Conservation (phyloP, 2,329 filamentous ascomycete species). For the Sporothrix humicola region DNA sequence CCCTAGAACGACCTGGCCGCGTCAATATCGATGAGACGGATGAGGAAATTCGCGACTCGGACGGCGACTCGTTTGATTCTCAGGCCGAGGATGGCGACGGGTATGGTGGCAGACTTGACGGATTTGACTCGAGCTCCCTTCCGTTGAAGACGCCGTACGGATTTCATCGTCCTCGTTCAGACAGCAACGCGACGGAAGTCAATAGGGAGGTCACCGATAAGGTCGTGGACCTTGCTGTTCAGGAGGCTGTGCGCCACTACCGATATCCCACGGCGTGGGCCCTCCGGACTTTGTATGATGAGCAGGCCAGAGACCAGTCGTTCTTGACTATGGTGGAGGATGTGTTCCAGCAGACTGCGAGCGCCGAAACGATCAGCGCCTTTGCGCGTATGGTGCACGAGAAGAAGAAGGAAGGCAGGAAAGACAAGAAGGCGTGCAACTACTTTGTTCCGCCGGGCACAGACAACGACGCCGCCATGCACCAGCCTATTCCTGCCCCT, state of each 20-base stretch:
- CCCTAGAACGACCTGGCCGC: no score
- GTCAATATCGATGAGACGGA: not conserved
- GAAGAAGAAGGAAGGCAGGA: constrained; percentile 64
- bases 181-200: constrained; percentile 39
- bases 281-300: constrained; percentile 64
- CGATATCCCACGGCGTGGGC: constrained; percentile 68
- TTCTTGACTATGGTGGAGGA: constrained; percentile 64
- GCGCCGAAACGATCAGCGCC: constrained; percentile 55
- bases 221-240: constrained; percentile 63
- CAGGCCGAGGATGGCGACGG: constrained; percentile 16
- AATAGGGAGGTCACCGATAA: constrained; percentile 56
- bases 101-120: not conserved
- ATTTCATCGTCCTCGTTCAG: constrained; percentile 33
- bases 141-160: not conserved
- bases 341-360: constrained; percentile 63
- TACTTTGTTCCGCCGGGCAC: constrained; percentile 60
- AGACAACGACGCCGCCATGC: constrained; percentile 51
- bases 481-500: constrained; percentile 56
- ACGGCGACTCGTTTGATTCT: constrained; percentile 21
- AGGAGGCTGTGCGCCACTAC: constrained; percentile 61
- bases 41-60: constrained; percentile 17
- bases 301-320: constrained; percentile 56
- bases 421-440: constrained; percentile 57
- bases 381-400: constrained; percentile 58
- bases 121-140: constrained; percentile 1